Base-by-base conservation (phyloP, 2,329 filamentous ascomycete genomes). In the Pyrenophora graminea region DNA sequence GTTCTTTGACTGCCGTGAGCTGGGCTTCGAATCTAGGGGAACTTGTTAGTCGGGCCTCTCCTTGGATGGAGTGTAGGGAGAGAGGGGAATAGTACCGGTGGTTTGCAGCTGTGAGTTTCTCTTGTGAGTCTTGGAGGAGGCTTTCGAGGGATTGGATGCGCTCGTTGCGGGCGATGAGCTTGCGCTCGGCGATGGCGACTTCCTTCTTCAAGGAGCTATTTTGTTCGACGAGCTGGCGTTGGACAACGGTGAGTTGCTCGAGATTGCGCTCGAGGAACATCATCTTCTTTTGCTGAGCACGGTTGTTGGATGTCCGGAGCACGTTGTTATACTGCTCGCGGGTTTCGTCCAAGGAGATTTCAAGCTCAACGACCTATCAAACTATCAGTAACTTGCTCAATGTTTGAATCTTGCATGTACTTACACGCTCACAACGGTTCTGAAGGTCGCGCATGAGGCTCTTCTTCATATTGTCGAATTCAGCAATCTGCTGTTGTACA, bases 401-500 rank as follows among this genome's bases (percentile, higher is more conserved):
- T 51, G 43, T 27, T 52, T 33, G 31, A 42, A 36, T 39, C 23
- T 53, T 41, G 27, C 43, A 43, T 27, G 4, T 39, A 72, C 73
- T 70, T 70, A 77, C 92, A 61, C 94, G 88, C 79, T 99, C 94
- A 75, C 94, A 99, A 55, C 94, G 88, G 80, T 99, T 97, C 76
- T 99, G 94, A 61, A 99, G 80, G 76, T 99, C 94, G 51, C 94
- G 90, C 94, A 99, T 99, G 63, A 99, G 81, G 61, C 90, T 96
- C 85, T 99, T 99, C 86, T 99, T 99, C 92, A 99, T 99, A 53
- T 91, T 89, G 75, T 99, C 94, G 66, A 99, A 99, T 72, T 99
- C 94, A 51, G 93, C 90, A 74, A 99, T 96, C 77, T 97, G 94
- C 78, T 99, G 93, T 72, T 96, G 91, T 38, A 97, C 85, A 10